Conservation (phyloP, 2,329 filamentous ascomycete species). For the Fusarium hostae region DNA sequence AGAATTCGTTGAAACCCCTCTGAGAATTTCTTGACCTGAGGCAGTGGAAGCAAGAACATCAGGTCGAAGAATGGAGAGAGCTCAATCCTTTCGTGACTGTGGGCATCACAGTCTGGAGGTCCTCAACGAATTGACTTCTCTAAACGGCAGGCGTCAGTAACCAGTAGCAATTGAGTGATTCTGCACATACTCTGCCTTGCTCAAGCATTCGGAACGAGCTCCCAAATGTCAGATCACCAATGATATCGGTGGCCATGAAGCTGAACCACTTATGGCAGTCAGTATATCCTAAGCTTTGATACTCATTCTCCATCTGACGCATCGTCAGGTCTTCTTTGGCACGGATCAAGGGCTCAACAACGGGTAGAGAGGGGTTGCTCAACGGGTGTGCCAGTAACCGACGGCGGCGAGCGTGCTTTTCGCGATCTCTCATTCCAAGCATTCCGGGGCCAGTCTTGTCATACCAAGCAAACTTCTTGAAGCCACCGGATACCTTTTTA, state of each 20-base stretch:
- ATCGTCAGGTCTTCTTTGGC: neutral
- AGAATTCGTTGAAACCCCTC: neutral
- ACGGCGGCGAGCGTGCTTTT: neutral
- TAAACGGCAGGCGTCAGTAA: neutral
- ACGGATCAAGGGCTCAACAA: neutral
- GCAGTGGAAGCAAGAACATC: neutral
- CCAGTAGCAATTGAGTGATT: rapidly evolving
- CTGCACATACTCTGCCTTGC: neutral
- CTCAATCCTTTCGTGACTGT: neutral
- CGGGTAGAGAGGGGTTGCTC: neutral
- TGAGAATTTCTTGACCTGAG: neutral
- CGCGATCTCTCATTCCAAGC: slow-evolving; percentile 2
- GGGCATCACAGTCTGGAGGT: neutral
- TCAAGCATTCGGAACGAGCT: slow-evolving; percentile 2
- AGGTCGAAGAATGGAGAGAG: neutral
- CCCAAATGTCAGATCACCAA: slow-evolving; percentile 2
- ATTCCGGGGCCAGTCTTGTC: neutral
- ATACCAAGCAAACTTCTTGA: neutral
- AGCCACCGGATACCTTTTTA: neutral
- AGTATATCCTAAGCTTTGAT: neutral
- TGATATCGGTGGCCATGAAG: slow-evolving; percentile 13
- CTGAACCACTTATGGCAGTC: slow-evolving; percentile 1
- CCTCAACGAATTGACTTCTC: neutral
- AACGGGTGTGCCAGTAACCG: neutral
- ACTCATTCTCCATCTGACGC: neutral